Evolutionary conservation across 805 yeast species (phyloP).

Genomic region (Wickerhamiella qilinensis): DNA sequence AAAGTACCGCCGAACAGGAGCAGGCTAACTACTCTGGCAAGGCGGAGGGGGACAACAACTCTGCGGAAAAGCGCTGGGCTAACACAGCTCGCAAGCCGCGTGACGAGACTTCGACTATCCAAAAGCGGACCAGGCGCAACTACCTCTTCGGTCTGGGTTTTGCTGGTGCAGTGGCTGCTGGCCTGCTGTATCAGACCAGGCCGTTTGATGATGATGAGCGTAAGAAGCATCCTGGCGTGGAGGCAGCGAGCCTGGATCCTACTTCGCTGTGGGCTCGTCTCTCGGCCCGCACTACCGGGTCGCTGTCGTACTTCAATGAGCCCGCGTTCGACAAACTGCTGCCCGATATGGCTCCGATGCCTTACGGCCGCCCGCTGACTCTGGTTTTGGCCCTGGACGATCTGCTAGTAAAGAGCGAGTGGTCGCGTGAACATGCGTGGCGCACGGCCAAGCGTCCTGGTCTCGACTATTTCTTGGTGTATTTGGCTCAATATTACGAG

Average conservation of each 20-base stretch:
- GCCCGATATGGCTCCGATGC: conserved; percentile 86
- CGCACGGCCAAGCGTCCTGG: conserved; percentile 98
- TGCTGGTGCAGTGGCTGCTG: conserved; percentile 29
- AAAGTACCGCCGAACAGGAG: conserved; percentile 11
- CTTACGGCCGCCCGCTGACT: conserved; percentile 83
- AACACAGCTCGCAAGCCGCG: conserved; percentile 31
- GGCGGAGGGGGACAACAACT: conserved; percentile 7
- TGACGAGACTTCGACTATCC: conserved; percentile 22
- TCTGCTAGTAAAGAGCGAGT: conserved; percentile 73
- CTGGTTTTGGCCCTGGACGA: conserved; percentile 83
- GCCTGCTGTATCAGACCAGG: conserved; percentile 53
- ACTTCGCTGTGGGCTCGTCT: conserved; percentile 51
- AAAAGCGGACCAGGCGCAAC: conserved; percentile 55
- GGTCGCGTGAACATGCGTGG: conserved; percentile 93
- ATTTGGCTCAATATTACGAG: conserved; percentile 89
- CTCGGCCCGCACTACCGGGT: conserved; percentile 51
- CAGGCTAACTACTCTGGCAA: conserved; percentile 5
- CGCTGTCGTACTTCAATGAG: conserved; percentile 73
- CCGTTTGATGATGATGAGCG: conserved; percentile 76
- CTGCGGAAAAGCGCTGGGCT: conserved; percentile 29
- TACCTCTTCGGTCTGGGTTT: conserved; percentile 34
- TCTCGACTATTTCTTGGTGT: conserved; percentile 87
- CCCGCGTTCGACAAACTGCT: conserved; percentile 87
- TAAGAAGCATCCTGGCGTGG: conserved; percentile 36
- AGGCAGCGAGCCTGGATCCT: conserved; percentile 49